Conservation (phyloP, 306 rosid species). For the Geum urbanum region DNA sequence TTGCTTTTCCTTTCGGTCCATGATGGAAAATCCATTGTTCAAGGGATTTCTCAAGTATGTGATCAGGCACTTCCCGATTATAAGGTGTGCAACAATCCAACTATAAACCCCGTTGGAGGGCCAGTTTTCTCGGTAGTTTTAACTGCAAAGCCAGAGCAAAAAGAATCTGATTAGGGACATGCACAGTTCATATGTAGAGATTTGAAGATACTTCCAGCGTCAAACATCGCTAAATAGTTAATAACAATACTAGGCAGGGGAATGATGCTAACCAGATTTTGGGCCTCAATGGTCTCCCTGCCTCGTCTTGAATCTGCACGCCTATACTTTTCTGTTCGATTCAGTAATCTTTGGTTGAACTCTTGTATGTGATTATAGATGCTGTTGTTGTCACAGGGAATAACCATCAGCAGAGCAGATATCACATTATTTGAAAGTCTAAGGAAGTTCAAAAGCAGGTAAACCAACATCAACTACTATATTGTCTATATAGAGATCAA, state of each 20-base stretch:
- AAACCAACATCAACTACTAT: not conserved
- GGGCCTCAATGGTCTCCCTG: conserved; percentile 23
- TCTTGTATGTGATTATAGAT: conserved; percentile 76
- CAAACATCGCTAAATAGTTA: not conserved
- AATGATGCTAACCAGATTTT: conserved; percentile 27
- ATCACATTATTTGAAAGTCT: not conserved
- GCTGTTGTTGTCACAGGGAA: conserved; percentile 49
- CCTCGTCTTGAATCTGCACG: conserved; percentile 27
- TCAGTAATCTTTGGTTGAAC: conserved; percentile 44
- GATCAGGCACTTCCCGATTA: no score
- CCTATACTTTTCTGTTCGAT: conserved; percentile 38
- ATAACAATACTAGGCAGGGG: not conserved
- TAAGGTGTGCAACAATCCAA: not conserved
- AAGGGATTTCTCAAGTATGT: not conserved
- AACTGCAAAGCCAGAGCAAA: conserved; percentile 39
- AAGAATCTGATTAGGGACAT: conserved; percentile 9
- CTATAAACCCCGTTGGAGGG: conserved; percentile 7
- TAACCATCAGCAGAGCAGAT: not conserved
- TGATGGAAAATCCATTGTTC: conserved; percentile 8
- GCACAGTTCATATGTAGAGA: no score
- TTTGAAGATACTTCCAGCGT: not conserved
- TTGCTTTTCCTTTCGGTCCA: not conserved
- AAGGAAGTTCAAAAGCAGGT: not conserved
- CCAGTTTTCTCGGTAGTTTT: conserved; percentile 37
- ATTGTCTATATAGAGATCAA: no score